A percentile compares a stretch with the other conserved stretches of the same genome.
Conservation (phyloP, 768 basidiomycete genomes). For the Mycena vulgaris region DNA sequence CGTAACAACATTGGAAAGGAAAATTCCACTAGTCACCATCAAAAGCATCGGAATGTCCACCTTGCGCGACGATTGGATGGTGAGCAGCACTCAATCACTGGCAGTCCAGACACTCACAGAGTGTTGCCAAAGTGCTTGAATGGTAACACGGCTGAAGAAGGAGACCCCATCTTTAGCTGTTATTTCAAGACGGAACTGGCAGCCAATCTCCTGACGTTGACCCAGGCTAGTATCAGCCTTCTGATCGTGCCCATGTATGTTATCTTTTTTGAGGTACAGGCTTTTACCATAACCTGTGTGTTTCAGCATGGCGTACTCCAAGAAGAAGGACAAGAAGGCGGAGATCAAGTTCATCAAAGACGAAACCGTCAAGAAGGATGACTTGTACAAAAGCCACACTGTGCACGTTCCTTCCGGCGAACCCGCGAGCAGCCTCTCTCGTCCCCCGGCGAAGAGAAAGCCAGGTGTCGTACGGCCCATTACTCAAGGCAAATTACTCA, state of each 20-base stretch:
- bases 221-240: slow-evolving; percentile 82
- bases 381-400: slow-evolving; percentile 93
- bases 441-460: slow-evolving; percentile 90
- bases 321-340: slow-evolving; percentile 97
- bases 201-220: slow-evolving; percentile 85
- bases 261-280: not conserved
- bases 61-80: slow-evolving; percentile 96
- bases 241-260: slow-evolving; percentile 84
- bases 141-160: slow-evolving; percentile 86
- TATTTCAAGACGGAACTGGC: slow-evolving; percentile 97
- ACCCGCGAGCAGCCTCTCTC: slow-evolving; percentile 83
- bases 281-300: slow-evolving; percentile 6
- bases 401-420: slow-evolving; percentile 93
- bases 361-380: slow-evolving; percentile 84
- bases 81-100: slow-evolving; percentile 51
- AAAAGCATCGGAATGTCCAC: slow-evolving; percentile 89
- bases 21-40: slow-evolving; percentile 91
- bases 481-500: slow-evolving; percentile 86
- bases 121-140: slow-evolving; percentile 75
- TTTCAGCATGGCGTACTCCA: slow-evolving; percentile 85
- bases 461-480: slow-evolving; percentile 89
- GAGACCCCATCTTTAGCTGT: slow-evolving; percentile 93
- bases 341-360: slow-evolving; percentile 92
- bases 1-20: slow-evolving; percentile 81
- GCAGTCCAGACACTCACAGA: slow-evolving; percentile 20